A percentile compares a stretch with the other conserved stretches of the same genome.
Evolutionary conservation across 2,329 filamentous ascomycete species (phyloP).

Genomic region (Periglandula ipomoeae): DNA sequence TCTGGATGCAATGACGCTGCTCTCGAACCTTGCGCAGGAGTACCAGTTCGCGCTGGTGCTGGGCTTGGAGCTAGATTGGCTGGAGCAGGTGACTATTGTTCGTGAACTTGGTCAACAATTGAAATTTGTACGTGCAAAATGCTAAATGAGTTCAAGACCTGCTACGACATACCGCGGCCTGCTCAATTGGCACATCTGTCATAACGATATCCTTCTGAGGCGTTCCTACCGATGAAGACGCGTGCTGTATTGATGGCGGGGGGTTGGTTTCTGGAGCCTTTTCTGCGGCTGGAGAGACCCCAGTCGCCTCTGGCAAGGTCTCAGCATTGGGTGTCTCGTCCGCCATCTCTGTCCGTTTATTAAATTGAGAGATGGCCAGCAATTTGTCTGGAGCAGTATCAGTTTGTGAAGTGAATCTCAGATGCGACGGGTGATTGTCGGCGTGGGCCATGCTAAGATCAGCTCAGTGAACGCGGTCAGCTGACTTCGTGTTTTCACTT

Average conservation of each 20-base stretch:
- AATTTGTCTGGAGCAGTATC: background rate
- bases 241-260: conserved; percentile 7
- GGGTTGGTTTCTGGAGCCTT: conserved; percentile 12
- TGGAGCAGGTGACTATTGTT: conserved; percentile 26
- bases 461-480: conserved; percentile 25
- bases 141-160: background rate
- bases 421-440: conserved; percentile 7
- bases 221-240: conserved; percentile 12
- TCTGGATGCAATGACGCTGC: conserved; percentile 51
- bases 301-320: conserved; percentile 11
- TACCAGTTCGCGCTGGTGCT: conserved; percentile 36
- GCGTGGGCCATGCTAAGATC: background rate
- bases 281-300: conserved; percentile 14
- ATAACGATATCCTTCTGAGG: conserved; percentile 32
- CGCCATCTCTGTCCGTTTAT: conserved; percentile 18
- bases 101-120: background rate
- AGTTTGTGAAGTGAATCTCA: background rate
- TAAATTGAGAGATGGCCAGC: background rate
- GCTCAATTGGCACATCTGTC: conserved; percentile 33
- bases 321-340: conserved; percentile 19
- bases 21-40: conserved; percentile 41
- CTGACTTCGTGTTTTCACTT: conserved; percentile 27
- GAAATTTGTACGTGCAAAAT: no score
- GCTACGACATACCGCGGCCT: conserved; percentile 26
- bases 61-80: conserved; percentile 30